These are phyloP conservation scores for Pterothamnion heteromorphum DNA, from an alignment of 31 red algal genomes.

Conservation along the genomic window DNA sequence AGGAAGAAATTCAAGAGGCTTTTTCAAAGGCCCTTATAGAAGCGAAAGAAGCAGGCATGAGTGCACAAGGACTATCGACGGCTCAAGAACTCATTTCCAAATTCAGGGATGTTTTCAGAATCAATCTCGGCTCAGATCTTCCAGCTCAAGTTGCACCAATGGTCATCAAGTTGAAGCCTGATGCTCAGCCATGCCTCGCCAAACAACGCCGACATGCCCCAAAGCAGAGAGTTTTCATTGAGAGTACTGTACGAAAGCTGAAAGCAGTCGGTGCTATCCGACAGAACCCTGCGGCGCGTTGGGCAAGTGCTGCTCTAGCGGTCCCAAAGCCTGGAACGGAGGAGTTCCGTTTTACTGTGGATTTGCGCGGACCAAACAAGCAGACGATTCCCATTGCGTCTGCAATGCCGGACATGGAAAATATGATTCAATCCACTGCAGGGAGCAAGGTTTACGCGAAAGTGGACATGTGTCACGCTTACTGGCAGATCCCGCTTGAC, in stretches of 20 bases:
- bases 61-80: background rate
- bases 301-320: constrained; percentile 50
- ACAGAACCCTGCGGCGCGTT: constrained; percentile 27
- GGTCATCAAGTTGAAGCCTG: background rate
- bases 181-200: background rate
- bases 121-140: constrained; percentile 11
- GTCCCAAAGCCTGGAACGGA: constrained; percentile 45
- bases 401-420: constrained; percentile 35
- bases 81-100: background rate
- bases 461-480: constrained; percentile 3
- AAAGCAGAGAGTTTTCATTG: constrained; percentile 30
- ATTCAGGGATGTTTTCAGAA: constrained; percentile 29
- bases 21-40: background rate
- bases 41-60: background rate
- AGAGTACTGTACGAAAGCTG: constrained; percentile 33
- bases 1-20: constrained; percentile 19
- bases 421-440: background rate
- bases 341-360: constrained; percentile 49
- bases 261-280: constrained; percentile 31
- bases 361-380: constrained; percentile 38
- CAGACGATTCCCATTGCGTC: background rate
- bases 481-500: constrained; percentile 34
- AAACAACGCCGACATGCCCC: background rate
- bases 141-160: constrained; percentile 39
- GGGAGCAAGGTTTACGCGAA: constrained; percentile 26